Base-by-base conservation (phyloP, 108 stramenopile genomes). In the Discostella pseudostelligera region DNA sequence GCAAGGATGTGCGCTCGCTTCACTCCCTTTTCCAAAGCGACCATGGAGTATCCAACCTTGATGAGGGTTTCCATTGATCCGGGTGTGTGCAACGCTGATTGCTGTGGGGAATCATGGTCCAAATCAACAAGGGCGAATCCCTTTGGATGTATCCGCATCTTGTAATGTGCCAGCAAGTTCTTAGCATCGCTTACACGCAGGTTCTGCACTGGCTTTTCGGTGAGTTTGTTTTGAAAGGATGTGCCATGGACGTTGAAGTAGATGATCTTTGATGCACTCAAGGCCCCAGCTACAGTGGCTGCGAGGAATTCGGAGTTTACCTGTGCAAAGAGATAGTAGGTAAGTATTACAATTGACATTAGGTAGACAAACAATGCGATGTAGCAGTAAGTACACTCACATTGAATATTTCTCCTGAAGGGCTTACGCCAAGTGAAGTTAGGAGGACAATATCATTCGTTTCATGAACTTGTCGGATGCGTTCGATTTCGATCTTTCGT, bases 381-480 rank as follows among this genome's bases (percentile, higher is more conserved):
- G n/a, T n/a, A n/a, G n/a, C n/a, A n/a, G n/a, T n/a, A n/a, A n/a
- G n/a, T n/a, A n/a, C n/a, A n/a, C n/a, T 89, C 62, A 95, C 94
- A 72, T 97, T 95, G 79, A 94, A 97, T 10, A 95, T 91, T 69
- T 96, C 96, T 13, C 97, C 97, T 20, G 83, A 87, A 13, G 93
- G 87, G 72, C 89, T 90, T 28, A 93, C 90, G 21, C 94, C 96
- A 4, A 97, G 72, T 17, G 91, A 85, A 14, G 96, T 96, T 10
- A 98, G 67, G 39, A 96, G 76, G 14, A 96, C 93, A 56, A 98
- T 92, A 59, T 96, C 97, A 39, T 93, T 86, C 3, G 81, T 82
- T 28, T 82, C 67, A 35, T 93, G 93, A 17, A 89, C 76, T 57
- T 84, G 83, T 0, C 80, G 69, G 49, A 98, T 96, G 58, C 88